Evolutionary conservation across 2,329 filamentous ascomycete genomes (phyloP).

Genomic region (Colletotrichum caudatum): DNA sequence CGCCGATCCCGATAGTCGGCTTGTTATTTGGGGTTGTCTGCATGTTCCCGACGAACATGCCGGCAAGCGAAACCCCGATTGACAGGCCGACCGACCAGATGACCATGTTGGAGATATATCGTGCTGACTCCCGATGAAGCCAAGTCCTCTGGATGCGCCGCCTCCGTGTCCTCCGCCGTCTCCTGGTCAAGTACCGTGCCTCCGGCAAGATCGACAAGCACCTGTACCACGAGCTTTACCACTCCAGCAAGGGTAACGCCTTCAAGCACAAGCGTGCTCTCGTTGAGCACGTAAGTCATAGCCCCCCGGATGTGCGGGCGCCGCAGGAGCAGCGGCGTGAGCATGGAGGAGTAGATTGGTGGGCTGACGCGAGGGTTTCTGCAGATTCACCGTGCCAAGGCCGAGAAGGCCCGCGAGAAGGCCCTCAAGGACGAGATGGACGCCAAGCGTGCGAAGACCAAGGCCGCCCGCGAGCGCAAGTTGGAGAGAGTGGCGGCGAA

Average conservation of each 20-base stretch:
- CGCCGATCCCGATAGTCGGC: conserved; percentile 13
- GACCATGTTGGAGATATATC: background rate
- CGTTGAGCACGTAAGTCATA: conserved; percentile 95
- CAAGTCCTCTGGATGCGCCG: conserved; percentile 99
- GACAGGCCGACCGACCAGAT: conserved; percentile 3
- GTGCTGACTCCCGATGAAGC: conserved; percentile 61
- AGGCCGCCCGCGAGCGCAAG: conserved; percentile 99
- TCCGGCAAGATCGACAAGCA: conserved; percentile 99
- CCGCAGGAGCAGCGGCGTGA: background rate
- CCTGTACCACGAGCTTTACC: conserved; percentile 99
- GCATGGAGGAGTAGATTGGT: conserved; percentile 43
- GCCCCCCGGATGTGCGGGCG: conserved; percentile 6
- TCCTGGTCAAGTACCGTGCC: conserved; percentile 99
- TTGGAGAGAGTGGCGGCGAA: conserved; percentile 91
- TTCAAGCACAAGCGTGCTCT: conserved; percentile 99
- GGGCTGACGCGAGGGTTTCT: conserved; percentile 10
- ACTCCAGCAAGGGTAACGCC: conserved; percentile 99
- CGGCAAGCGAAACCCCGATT: background rate
- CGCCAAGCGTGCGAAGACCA: conserved; percentile 99
- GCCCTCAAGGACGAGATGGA: conserved; percentile 99
- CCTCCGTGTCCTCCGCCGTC: conserved; percentile 97
- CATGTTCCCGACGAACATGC: background rate
- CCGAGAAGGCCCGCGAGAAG: conserved; percentile 97
- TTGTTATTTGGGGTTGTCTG: background rate
- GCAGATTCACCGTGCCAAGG: conserved; percentile 99